Conservation (phyloP, 108 stramenopile genomes). For the Cyclotella atomus region DNA sequence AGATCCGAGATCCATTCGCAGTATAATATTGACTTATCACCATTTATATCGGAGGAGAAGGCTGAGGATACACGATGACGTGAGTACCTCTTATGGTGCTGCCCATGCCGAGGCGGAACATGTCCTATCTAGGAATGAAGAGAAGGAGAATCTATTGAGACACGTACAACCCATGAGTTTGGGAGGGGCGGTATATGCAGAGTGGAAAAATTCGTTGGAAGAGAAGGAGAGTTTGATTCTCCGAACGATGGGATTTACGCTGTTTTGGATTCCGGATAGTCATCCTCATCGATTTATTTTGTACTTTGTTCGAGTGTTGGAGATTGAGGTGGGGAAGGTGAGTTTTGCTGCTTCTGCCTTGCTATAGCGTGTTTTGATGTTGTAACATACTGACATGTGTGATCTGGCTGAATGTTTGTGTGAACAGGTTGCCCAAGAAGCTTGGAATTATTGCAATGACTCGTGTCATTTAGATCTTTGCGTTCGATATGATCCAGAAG, state of each 20-base stretch:
- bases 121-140: slow-evolving; percentile 21
- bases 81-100: slow-evolving; percentile 11
- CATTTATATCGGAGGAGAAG: slow-evolving; percentile 70
- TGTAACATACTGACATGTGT: too few species aligned
- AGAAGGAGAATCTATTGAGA: slow-evolving; percentile 52
- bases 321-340: slow-evolving; percentile 32
- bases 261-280: slow-evolving; percentile 83
- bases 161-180: slow-evolving; percentile 51
- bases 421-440: slow-evolving; percentile 64
- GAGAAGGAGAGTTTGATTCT: slow-evolving; percentile 64
- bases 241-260: slow-evolving; percentile 75
- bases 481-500: slow-evolving; percentile 71
- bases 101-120: slow-evolving; percentile 24
- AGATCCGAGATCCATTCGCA: slow-evolving; percentile 48
- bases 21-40: slow-evolving; percentile 61
- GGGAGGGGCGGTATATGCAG: slow-evolving; percentile 66
- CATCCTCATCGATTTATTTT: slow-evolving; percentile 83
- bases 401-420: too few species aligned
- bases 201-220: slow-evolving; percentile 60
- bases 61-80: slow-evolving; percentile 41
- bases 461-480: slow-evolving; percentile 81
- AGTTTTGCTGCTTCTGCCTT: slow-evolving; percentile 3
- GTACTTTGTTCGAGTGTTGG: slow-evolving; percentile 60
- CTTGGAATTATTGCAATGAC: slow-evolving; percentile 92
- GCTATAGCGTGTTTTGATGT: neutral